Evolutionary conservation across 176 grass and related monocot species (phyloP).

Genomic region (Paspalum vaginatum): DNA sequence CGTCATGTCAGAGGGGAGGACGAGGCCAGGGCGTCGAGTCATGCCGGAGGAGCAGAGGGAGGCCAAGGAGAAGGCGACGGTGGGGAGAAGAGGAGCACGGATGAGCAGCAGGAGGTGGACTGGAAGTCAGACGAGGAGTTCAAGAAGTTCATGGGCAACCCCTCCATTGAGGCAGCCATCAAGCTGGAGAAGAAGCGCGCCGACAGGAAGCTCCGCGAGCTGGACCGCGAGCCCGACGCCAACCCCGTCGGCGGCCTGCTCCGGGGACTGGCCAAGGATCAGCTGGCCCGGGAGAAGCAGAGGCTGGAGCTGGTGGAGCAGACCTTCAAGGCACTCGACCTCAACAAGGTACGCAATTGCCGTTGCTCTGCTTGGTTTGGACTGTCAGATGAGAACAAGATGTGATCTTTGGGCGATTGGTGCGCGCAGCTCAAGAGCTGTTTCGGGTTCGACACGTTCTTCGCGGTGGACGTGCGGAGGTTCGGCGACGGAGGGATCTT

Average conservation of each 20-base stretch:
- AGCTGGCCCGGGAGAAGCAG: constrained; percentile 76
- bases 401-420: background rate
- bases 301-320: constrained; percentile 78
- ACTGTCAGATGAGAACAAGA: background rate
- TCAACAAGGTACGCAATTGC: constrained; percentile 64
- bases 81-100: constrained; percentile 22
- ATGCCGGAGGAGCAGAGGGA: constrained; percentile 30
- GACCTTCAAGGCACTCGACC: constrained; percentile 85
- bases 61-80: constrained; percentile 7
- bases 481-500: constrained; percentile 95
- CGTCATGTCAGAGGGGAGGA: background rate
- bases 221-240: constrained; percentile 82
- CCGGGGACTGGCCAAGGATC: constrained; percentile 59
- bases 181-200: constrained; percentile 95
- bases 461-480: constrained; percentile 80
- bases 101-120: constrained; percentile 91
- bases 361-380: no score
- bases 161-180: constrained; percentile 91
- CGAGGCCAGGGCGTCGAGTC: background rate
- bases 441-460: constrained; percentile 95
- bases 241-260: constrained; percentile 63
- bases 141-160: constrained; percentile 99
- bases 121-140: constrained; percentile 98
- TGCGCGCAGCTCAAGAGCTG: constrained; percentile 80
- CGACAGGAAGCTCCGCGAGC: constrained; percentile 74